phyloP scores from a whole-genome alignment of 2,329 filamentous ascomycete genomes.

The Hypoxylon sp. region DNA sequence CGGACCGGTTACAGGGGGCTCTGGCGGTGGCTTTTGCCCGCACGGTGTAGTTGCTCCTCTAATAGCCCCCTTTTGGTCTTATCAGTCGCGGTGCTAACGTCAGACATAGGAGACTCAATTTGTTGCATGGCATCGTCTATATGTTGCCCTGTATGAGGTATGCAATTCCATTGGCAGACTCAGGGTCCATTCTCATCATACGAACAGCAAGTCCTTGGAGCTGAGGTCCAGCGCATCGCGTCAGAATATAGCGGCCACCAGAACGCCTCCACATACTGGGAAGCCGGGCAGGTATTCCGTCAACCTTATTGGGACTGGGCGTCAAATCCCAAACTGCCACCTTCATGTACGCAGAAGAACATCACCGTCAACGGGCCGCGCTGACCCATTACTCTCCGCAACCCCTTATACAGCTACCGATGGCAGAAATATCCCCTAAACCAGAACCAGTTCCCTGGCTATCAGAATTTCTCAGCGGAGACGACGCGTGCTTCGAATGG shows the following conservation, averaged over 20 bases:
- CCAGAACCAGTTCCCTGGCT: constrained; percentile 55
- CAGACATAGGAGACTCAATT: constrained; percentile 61
- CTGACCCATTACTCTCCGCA: constrained; percentile 58
- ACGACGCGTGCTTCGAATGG: constrained; percentile 58
- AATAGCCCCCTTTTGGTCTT: constrained; percentile 27
- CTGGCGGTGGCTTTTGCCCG: constrained; percentile 45
- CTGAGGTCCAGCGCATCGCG: constrained; percentile 62
- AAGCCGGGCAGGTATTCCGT: constrained; percentile 62
- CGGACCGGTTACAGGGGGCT: constrained; percentile 52
- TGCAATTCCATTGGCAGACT: constrained; percentile 15
- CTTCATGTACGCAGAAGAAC: constrained; percentile 53
- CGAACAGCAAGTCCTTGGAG: constrained; percentile 65
- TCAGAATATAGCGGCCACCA: constrained; percentile 55
- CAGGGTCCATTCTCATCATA: constrained; percentile 22
- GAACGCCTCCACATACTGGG: constrained; percentile 55
- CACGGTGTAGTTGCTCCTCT: constrained; percentile 56
- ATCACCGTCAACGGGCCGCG: constrained; percentile 59
- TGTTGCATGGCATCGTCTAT: constrained; percentile 69
- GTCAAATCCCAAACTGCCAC: constrained; percentile 58
- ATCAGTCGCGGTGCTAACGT: constrained; percentile 1
- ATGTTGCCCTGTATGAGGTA: constrained; percentile 67
- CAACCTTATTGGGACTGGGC: constrained; percentile 70
- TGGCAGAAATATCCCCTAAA: constrained; percentile 60
- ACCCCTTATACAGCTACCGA: constrained; percentile 66
- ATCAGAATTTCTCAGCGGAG: constrained; percentile 50